Conservation (phyloP, 768 basidiomycete species). For the Boletus rubroflammeus region DNA sequence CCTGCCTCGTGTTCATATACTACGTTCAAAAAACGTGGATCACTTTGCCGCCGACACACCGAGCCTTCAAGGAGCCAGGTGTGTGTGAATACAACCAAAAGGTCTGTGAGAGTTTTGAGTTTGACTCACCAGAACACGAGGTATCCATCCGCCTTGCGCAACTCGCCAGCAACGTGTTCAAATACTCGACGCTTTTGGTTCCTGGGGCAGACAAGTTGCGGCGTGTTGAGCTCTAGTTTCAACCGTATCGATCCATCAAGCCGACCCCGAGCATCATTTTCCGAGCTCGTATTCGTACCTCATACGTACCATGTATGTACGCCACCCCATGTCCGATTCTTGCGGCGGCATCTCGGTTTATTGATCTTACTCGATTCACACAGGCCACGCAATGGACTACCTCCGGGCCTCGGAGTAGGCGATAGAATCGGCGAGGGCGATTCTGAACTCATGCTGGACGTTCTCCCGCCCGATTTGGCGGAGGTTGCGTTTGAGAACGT, state of each 20-base stretch:
- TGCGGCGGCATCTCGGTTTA: conserved; percentile 1
- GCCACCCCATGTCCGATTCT: not conserved
- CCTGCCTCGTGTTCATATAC: conserved; percentile 6
- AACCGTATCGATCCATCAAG: not conserved
- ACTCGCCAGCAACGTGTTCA: conserved; percentile 2
- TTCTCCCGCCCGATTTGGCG: conserved; percentile 57
- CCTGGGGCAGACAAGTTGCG: not conserved
- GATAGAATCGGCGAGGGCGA: conserved; percentile 64
- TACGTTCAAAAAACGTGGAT: conserved; percentile 9
- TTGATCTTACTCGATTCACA: conserved; percentile 1
- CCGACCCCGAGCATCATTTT: not conserved
- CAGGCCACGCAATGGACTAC: conserved; percentile 20
- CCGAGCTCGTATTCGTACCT: not conserved
- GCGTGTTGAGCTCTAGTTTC: conserved; percentile 3
- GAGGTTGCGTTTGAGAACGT: conserved; percentile 55
- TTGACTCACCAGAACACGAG: conserved; percentile 18
- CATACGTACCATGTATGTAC: conserved; percentile 24
- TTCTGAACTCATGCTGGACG: conserved; percentile 51
- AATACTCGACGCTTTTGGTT: not conserved
- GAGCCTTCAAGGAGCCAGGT: not conserved
- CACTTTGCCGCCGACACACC: not conserved
- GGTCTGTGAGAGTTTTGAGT: conserved; percentile 1
- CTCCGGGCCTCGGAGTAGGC: conserved; percentile 31
- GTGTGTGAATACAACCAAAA: not conserved
- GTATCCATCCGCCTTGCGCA: conserved; percentile 3